phyloP scores from a whole-genome alignment of 129 eudicot genomes.

The Flaveria linearis region DNA sequence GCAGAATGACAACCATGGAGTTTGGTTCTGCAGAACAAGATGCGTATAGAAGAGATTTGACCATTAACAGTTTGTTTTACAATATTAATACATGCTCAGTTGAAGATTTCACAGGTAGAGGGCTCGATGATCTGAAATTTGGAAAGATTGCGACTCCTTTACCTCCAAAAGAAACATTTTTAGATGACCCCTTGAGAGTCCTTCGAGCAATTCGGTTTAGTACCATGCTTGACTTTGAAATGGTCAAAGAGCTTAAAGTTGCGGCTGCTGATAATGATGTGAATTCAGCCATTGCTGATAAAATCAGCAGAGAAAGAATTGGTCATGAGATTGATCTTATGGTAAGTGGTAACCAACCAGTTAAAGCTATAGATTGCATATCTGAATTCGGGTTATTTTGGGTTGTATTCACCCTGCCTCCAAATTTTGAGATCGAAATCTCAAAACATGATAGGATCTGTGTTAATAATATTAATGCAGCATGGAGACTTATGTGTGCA shows the following conservation, averaged over 20 bases:
- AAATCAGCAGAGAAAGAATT: slow-evolving; percentile 80
- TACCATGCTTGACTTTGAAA: slow-evolving; percentile 68
- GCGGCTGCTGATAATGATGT: slow-evolving; percentile 74
- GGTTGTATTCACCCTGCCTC: slow-evolving; percentile 69
- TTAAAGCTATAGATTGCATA: slow-evolving; percentile 60
- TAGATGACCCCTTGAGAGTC: slow-evolving; percentile 89
- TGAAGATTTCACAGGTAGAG: slow-evolving; percentile 82
- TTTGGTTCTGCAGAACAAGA: slow-evolving; percentile 90
- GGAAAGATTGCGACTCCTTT: slow-evolving; percentile 83
- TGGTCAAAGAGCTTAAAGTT: slow-evolving; percentile 60
- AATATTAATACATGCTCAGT: slow-evolving; percentile 61
- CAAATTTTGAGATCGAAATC: slow-evolving; percentile 42
- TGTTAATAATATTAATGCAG: slow-evolving; percentile 58
- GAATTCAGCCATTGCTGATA: slow-evolving; percentile 64
- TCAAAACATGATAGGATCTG: slow-evolving; percentile 64
- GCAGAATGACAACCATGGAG: slow-evolving; percentile 85
- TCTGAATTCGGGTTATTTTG: slow-evolving; percentile 62
- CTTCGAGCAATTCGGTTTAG: slow-evolving; percentile 94
- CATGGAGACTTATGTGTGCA: slow-evolving; percentile 58
- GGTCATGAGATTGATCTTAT: slow-evolving; percentile 87
- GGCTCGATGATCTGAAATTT: slow-evolving; percentile 63
- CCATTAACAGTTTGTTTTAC: slow-evolving; percentile 88
- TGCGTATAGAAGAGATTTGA: slow-evolving; percentile 88
- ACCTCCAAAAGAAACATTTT: slow-evolving; percentile 84
- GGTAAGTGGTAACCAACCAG: slow-evolving; percentile 69